A percentile compares a stretch with the other conserved stretches of the same genome.
Evolutionary conservation across 129 eudicot genomes (phyloP).

Genomic region (Artemisia tridentata): DNA sequence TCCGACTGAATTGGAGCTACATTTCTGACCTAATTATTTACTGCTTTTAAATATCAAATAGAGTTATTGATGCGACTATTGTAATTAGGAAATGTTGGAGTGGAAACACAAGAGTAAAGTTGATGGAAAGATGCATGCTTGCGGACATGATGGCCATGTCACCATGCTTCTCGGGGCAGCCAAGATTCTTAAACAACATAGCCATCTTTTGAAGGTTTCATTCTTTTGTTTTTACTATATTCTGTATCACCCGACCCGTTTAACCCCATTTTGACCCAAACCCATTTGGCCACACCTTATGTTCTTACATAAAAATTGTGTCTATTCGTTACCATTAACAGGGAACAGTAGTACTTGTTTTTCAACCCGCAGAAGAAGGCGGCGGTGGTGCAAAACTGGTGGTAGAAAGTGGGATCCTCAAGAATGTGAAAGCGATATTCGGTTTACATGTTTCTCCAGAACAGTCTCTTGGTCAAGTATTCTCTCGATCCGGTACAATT

Average conservation of each 20-base stretch:
- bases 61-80: too few relatives aligned
- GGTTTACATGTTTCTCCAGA: conserved; percentile 51
- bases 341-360: conserved; percentile 74
- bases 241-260: neutral
- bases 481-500: conserved; percentile 47
- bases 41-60: too few relatives aligned
- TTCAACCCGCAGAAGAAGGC: conserved; percentile 80
- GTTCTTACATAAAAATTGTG: neutral
- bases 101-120: too few relatives aligned
- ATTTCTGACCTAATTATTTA: too few relatives aligned
- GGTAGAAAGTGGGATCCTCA: conserved; percentile 51
- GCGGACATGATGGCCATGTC: too few relatives aligned
- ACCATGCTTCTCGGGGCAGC: conserved; percentile 58
- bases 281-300: too few relatives aligned
- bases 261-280: neutral
- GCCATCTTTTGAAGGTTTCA: conserved; percentile 35
- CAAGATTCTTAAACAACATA: conserved; percentile 56
- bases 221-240: neutral
- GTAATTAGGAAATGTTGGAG: neutral
- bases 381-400: conserved; percentile 68
- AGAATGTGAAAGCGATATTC: conserved; percentile 62
- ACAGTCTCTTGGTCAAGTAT: conserved; percentile 39
- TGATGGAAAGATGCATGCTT: too few relatives aligned
- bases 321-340: conserved; percentile 18
- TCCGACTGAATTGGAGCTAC: too few relatives aligned